Evolutionary conservation across 2,329 filamentous ascomycete species (phyloP).

Genomic region (Byssochlamys sp.): DNA sequence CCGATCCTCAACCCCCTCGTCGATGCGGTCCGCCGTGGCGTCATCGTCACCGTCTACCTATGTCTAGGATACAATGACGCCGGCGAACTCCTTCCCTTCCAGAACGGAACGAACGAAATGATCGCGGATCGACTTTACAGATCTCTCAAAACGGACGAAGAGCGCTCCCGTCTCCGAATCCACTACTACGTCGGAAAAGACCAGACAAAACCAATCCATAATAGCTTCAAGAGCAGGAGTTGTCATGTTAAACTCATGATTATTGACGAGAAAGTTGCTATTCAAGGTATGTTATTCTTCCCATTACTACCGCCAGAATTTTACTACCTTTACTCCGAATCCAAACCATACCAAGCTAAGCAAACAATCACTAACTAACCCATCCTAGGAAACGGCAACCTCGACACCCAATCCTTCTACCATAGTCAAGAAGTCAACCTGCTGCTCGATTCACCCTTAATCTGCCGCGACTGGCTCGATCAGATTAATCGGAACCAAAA

Average conservation of each 20-base stretch:
- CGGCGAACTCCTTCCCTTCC: slow-evolving; percentile 64
- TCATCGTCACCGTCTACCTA: slow-evolving; percentile 60
- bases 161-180: slow-evolving; percentile 47
- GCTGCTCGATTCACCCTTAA: slow-evolving; percentile 55
- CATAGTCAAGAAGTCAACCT: slow-evolving; percentile 71
- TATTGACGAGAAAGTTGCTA: slow-evolving; percentile 57
- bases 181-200: slow-evolving; percentile 68
- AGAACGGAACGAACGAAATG: slow-evolving; percentile 69
- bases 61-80: slow-evolving; percentile 72
- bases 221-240: slow-evolving; percentile 54
- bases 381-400: slow-evolving; percentile 55
- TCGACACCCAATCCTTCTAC: slow-evolving; percentile 72
- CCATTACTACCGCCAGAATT: neutral
- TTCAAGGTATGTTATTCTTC: slow-evolving; percentile 42
- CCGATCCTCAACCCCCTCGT: slow-evolving; percentile 55
- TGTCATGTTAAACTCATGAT: slow-evolving; percentile 74
- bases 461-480: slow-evolving; percentile 57
- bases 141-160: slow-evolving; percentile 43
- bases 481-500: slow-evolving; percentile 58
- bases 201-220: slow-evolving; percentile 57
- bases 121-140: slow-evolving; percentile 52
- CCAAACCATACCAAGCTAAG: neutral
- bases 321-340: neutral
- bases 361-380: neutral
- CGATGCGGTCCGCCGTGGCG: slow-evolving; percentile 55